phyloP scores from a whole-genome alignment of 2,329 filamentous ascomycete species.

The Colletotrichum simmondsii region DNA sequence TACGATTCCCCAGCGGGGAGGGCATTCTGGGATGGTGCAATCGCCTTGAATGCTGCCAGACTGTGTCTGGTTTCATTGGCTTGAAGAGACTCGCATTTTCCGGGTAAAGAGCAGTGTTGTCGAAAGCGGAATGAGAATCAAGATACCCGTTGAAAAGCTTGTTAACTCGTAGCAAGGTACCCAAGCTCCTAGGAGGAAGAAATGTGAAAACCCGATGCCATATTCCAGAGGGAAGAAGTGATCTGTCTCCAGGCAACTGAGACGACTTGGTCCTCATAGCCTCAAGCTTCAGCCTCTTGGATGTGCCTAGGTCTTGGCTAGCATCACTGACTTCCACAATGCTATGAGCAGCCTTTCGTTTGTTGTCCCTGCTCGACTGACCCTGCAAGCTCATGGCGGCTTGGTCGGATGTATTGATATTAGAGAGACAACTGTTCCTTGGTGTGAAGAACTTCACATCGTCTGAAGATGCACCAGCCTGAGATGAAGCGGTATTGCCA shows the following conservation, averaged over 20 bases:
- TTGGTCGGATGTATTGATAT: background rate
- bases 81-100: slow-evolving; percentile 37
- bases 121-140: slow-evolving; percentile 54
- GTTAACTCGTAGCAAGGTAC: slow-evolving; percentile 74
- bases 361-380: background rate
- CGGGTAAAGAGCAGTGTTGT: slow-evolving; percentile 40
- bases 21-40: slow-evolving; percentile 75
- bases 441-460: background rate
- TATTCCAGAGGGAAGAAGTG: slow-evolving; percentile 57
- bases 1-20: slow-evolving; percentile 70
- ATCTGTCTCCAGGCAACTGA: background rate
- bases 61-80: slow-evolving; percentile 66
- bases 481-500: background rate
- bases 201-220: slow-evolving; percentile 79
- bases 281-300: slow-evolving; percentile 9
- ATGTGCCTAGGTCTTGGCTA: background rate
- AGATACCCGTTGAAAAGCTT: slow-evolving; percentile 72
- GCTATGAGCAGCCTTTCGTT: slow-evolving; percentile 18
- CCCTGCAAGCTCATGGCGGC: background rate
- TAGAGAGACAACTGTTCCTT: background rate
- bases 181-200: slow-evolving; percentile 71
- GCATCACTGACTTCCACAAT: background rate
- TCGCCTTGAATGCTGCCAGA: slow-evolving; percentile 79
- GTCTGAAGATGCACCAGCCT: background rate
- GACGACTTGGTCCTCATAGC: background rate